A percentile compares a stretch with the other conserved stretches of the same genome.
Conservation (phyloP, 2,329 filamentous ascomycete genomes). For the Alternaria triticimaculans region DNA sequence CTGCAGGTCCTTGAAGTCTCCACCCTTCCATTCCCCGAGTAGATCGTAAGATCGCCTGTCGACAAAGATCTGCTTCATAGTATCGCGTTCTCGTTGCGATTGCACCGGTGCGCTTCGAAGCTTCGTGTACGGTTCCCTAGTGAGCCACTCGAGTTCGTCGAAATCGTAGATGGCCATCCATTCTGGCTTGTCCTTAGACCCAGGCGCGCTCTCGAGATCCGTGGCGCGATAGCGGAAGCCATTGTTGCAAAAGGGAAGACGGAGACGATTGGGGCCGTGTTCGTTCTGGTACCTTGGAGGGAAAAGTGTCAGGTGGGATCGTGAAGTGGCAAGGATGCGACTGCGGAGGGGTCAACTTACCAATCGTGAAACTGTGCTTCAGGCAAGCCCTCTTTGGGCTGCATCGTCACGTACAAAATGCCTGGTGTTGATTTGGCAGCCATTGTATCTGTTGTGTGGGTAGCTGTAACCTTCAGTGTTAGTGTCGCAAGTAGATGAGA, state of each 20-base stretch:
- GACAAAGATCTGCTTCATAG: slow-evolving; percentile 71
- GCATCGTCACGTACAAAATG: slow-evolving; percentile 86
- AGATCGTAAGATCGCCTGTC: slow-evolving; percentile 75
- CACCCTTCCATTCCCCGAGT: slow-evolving; percentile 60
- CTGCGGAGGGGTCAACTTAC: slow-evolving; percentile 39
- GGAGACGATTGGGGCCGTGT: slow-evolving; percentile 81
- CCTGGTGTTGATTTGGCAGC: slow-evolving; percentile 60
- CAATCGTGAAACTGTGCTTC: slow-evolving; percentile 77
- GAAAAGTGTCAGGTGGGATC: slow-evolving; percentile 42
- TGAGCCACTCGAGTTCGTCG: slow-evolving; percentile 73
- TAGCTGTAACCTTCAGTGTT: not conserved
- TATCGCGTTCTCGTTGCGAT: slow-evolving; percentile 65
- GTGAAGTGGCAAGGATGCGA: slow-evolving; percentile 24
- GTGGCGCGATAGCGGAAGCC: slow-evolving; percentile 79
- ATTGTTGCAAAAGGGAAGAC: slow-evolving; percentile 75
- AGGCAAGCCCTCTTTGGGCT: slow-evolving; percentile 71
- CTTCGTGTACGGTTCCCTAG: slow-evolving; percentile 71
- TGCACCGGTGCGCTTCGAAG: slow-evolving; percentile 66
- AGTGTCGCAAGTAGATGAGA: not conserved
- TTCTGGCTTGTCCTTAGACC: slow-evolving; percentile 60
- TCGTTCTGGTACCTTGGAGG: slow-evolving; percentile 77
- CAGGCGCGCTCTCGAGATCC: slow-evolving; percentile 55
- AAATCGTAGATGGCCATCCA: slow-evolving; percentile 87
- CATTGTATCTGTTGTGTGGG: slow-evolving; percentile 40
- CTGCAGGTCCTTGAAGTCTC: slow-evolving; percentile 67